Conservation (phyloP, 2,329 filamentous ascomycete species). For the Ceratocystis smalleyi region DNA sequence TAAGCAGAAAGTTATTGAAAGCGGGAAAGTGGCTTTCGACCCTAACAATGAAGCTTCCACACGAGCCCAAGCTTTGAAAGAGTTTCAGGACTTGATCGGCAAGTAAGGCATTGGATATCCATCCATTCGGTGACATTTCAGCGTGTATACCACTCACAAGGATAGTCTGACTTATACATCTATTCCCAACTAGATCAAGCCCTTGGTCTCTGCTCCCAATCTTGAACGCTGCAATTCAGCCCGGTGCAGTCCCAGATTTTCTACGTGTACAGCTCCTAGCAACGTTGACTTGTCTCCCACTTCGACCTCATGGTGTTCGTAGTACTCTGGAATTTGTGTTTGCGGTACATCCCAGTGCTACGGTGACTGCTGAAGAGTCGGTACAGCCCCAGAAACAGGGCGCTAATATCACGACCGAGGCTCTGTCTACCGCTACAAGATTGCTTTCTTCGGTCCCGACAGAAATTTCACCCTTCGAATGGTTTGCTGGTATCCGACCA, state of each 20-base stretch:
- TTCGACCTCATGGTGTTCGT: constrained; percentile 48
- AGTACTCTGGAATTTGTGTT: constrained; percentile 57
- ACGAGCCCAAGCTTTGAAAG: constrained; percentile 24
- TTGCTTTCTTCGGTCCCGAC: constrained; percentile 45
- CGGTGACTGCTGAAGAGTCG: constrained; percentile 27
- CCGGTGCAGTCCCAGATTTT: constrained; percentile 42
- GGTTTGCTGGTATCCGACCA: constrained; percentile 44
- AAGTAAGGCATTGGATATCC: constrained; percentile 24
- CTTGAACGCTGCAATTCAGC: constrained; percentile 48
- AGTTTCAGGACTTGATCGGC: constrained; percentile 34
- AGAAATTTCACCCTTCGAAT: constrained; percentile 37
- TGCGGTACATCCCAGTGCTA: constrained; percentile 45
- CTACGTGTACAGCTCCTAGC: constrained; percentile 41
- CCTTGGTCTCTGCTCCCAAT: constrained; percentile 42
- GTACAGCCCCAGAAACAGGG: constrained; percentile 38
- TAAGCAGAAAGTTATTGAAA: constrained; percentile 21
- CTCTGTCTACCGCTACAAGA: constrained; percentile 45
- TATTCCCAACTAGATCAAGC: constrained; percentile 21
- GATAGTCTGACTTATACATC: not conserved
- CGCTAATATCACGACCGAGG: constrained; percentile 52
- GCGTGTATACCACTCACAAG: not conserved
- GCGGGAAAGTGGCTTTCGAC: constrained; percentile 35
- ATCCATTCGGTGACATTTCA: not conserved
- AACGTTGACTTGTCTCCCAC: constrained; percentile 43
- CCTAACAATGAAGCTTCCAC: constrained; percentile 26